These are phyloP conservation scores for Kwoniella heveanensis DNA, from an alignment of 768 basidiomycete species.

Conservation along the genomic window DNA sequence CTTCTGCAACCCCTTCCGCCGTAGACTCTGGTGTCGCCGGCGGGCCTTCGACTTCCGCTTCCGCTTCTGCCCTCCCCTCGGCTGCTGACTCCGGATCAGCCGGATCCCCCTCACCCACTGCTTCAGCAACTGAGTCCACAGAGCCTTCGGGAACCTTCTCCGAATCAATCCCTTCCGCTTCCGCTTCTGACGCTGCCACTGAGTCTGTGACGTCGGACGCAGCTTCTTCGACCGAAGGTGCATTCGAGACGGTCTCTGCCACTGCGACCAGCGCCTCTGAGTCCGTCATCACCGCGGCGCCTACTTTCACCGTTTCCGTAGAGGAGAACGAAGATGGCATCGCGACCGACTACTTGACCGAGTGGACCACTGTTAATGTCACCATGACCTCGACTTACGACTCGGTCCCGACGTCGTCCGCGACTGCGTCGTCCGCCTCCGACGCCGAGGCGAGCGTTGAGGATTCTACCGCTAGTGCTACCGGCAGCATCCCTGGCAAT, in stretches of 20 bases:
- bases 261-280: conserved; percentile 26
- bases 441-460: background rate
- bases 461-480: conserved; percentile 13
- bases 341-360: conserved; percentile 40
- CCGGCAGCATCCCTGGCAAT: conserved; percentile 6
- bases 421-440: background rate
- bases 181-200: conserved; percentile 8
- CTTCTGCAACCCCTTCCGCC: conserved; percentile 12
- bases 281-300: conserved; percentile 35
- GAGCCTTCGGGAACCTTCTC: conserved; percentile 4
- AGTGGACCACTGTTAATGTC: conserved; percentile 40
- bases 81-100: conserved; percentile 16
- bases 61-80: conserved; percentile 6
- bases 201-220: conserved; percentile 6
- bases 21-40: conserved; percentile 2
- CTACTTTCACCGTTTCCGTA: conserved; percentile 18
- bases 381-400: conserved; percentile 43
- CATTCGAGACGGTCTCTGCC: conserved; percentile 17
- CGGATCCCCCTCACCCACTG: background rate
- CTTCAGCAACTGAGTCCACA: conserved; percentile 3
- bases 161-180: conserved; percentile 1
- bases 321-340: conserved; percentile 45
- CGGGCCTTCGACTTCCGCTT: conserved; percentile 9
- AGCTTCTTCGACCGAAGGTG: conserved; percentile 7
- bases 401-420: conserved; percentile 7